Base-by-base conservation (phyloP, 352 stramenopile species). In the Detonula confervacea region DNA sequence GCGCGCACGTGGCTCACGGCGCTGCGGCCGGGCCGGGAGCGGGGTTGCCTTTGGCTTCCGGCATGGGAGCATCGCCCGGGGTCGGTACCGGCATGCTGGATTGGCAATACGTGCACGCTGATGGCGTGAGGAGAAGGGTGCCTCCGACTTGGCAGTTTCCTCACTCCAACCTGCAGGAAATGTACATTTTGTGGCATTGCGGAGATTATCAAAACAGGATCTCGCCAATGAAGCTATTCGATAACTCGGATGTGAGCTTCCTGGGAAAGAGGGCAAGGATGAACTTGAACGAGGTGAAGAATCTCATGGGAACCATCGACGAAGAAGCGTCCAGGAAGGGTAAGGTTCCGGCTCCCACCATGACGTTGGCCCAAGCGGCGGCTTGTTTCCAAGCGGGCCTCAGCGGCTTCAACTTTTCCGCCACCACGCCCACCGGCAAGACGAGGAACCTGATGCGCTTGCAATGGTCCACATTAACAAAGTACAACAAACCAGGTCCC, bases 101-200 rank as follows among this genome's bases (percentile, higher is more conserved):
- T 52, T 77, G 30, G 16, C 42, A 56, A 27, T 77, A 63, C 24
- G 33, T 77, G 6, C 57, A 67, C 39, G 3, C 56, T 12, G 44
- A 67, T 62, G 33, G 57, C 11, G 25, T 61, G 1, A 51, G 59
- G 33, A 37, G 64, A 6, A 8, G 51, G 0, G 68, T 70, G 11
- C 68, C 68, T 3, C 57, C 68, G 7, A 44, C 42, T 0, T 77
- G 68, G 68, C n/a, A 47, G 12, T 77, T 77, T 22, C 68, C 68
- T 29, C 46, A 61, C 0, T 29, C 16, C 0, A 77, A 57, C 12
- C 20, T 77, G 14, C 18, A 70, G 37, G 56, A 77, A 47, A 60
- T 77, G 29, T 54, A 77, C 68, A 63, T 67, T 29, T 29, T 77
- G 5, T 77, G 68, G 68, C 68, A 77, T 35, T 56, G 35, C 14